phyloP scores from a whole-genome alignment of 805 yeast genomes.

The Saccharomycodes ludwigii region DNA sequence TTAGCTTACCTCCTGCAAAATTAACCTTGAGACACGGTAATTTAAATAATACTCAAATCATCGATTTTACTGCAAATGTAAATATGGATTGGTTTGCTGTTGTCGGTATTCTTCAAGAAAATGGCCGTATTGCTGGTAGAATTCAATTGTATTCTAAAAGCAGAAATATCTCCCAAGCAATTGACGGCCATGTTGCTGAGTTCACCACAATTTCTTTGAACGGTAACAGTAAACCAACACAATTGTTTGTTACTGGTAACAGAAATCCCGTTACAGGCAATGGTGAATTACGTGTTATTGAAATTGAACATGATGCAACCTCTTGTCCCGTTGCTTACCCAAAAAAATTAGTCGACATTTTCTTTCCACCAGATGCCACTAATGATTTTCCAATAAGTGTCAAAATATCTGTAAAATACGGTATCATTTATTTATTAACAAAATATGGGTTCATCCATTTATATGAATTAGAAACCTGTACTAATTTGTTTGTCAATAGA shows the following conservation, averaged over 20 bases:
- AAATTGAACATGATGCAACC: constrained; percentile 85
- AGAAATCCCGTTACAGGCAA: constrained; percentile 65
- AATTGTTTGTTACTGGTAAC: constrained; percentile 87
- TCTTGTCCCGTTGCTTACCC: constrained; percentile 62
- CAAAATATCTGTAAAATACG: constrained; percentile 75
- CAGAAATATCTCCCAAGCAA: constrained; percentile 88
- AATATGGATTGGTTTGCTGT: constrained; percentile 87
- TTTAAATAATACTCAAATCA: constrained; percentile 72
- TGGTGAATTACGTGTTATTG: constrained; percentile 81
- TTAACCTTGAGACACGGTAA: constrained; percentile 77
- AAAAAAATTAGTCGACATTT: constrained; percentile 85
- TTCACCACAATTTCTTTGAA: constrained; percentile 69
- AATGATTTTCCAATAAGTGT: constrained; percentile 94
- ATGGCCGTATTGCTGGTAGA: constrained; percentile 90
- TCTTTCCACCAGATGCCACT: constrained; percentile 92
- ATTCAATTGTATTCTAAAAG: constrained; percentile 83
- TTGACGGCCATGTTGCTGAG: constrained; percentile 94
- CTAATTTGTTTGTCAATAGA: constrained; percentile 88
- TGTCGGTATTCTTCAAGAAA: constrained; percentile 89
- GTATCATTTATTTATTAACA: constrained; percentile 79
- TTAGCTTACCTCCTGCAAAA: constrained; percentile 64
- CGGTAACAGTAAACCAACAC: constrained; percentile 58
- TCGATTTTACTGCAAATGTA: constrained; percentile 75
- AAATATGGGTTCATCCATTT: constrained; percentile 94
- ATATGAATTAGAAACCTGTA: constrained; percentile 87